Evolutionary conservation across 2,329 filamentous ascomycete genomes (phyloP).

Genomic region (Xylariomycetidae sp.): DNA sequence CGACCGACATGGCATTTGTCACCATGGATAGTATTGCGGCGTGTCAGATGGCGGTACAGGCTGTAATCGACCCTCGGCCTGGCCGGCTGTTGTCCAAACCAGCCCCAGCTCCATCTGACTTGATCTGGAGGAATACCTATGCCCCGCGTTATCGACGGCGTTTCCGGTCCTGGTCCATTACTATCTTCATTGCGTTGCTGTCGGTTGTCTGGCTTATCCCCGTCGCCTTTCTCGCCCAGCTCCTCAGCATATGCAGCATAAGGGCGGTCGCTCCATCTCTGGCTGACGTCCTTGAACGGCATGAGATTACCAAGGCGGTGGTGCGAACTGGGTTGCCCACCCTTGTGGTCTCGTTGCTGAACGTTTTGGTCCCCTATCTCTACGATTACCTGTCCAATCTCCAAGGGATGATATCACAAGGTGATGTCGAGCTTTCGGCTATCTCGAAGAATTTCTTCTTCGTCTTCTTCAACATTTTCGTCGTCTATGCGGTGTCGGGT

Average conservation of each 20-base stretch:
- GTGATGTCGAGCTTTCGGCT: conserved; percentile 88
- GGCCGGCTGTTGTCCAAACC: conserved; percentile 79
- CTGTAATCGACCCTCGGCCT: conserved; percentile 85
- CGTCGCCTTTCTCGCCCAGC: conserved; percentile 71
- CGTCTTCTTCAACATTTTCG: conserved; percentile 97
- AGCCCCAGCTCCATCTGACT: conserved; percentile 82
- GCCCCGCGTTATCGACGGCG: conserved; percentile 68
- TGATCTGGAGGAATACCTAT: conserved; percentile 96
- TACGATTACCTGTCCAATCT: conserved; percentile 89
- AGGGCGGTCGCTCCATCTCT: conserved; percentile 66
- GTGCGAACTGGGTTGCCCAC: conserved; percentile 88
- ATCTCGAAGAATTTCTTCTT: conserved; percentile 99
- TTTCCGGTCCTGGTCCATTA: conserved; percentile 77
- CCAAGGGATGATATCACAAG: conserved; percentile 93
- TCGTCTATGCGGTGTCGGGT: conserved; percentile 85
- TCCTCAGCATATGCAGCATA: conserved; percentile 79
- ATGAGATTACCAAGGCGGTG: conserved; percentile 68
- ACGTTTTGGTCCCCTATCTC: conserved; percentile 84
- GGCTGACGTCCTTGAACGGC: conserved; percentile 60
- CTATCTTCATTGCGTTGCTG: conserved; percentile 73
- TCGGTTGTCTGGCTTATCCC: conserved; percentile 86
- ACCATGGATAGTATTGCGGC: conserved; percentile 96
- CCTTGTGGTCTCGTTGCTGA: conserved; percentile 77
- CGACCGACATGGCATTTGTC: conserved; percentile 86
- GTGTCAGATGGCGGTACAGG: conserved; percentile 93